These are phyloP conservation scores for Cucurbita argyrosperma DNA, from an alignment of 306 rosid species.

Conservation along the genomic window DNA sequence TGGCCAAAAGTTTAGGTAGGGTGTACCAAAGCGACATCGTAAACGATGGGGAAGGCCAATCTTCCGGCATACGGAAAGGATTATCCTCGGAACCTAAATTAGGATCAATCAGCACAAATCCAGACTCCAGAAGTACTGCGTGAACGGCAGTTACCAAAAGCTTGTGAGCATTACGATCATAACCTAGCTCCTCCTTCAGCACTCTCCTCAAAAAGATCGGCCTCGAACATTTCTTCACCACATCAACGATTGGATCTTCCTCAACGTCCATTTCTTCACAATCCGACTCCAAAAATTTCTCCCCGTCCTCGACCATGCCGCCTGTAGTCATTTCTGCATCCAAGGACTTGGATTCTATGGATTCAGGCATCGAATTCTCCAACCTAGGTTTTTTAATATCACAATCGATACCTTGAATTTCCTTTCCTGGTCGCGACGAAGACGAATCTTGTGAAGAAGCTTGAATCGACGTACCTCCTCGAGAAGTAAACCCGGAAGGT, in stretches of 20 bases:
- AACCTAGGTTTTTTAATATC: neutral
- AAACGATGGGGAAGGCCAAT: conserved; percentile 26
- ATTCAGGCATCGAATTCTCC: neutral
- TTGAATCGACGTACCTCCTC: neutral
- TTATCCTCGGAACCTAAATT: conserved; percentile 17
- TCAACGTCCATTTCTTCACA: conserved; percentile 5
- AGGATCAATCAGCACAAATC: conserved; percentile 34
- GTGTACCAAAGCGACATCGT: conserved; percentile 38
- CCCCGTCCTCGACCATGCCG: neutral
- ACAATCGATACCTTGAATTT: neutral
- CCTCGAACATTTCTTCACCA: conserved; percentile 15
- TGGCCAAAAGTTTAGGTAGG: conserved; percentile 35
- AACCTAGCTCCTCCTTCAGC: conserved; percentile 25
- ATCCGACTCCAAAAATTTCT: neutral
- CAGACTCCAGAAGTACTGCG: conserved; percentile 57
- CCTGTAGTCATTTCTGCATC: neutral
- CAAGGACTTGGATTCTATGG: neutral
- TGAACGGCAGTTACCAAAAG: conserved; percentile 41
- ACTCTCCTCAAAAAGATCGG: conserved; percentile 38
- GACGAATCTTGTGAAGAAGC: neutral
- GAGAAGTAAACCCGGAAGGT: conserved; percentile 10
- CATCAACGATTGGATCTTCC: conserved; percentile 22
- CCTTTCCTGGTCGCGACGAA: neutral
- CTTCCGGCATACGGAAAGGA: conserved; percentile 18
- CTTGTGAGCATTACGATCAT: conserved; percentile 25